Evolutionary conservation across 306 rosid genomes (phyloP), one percentile per base, ranked within the genome.

Genomic region (Ammopiptanthus mongolicus): DNA sequence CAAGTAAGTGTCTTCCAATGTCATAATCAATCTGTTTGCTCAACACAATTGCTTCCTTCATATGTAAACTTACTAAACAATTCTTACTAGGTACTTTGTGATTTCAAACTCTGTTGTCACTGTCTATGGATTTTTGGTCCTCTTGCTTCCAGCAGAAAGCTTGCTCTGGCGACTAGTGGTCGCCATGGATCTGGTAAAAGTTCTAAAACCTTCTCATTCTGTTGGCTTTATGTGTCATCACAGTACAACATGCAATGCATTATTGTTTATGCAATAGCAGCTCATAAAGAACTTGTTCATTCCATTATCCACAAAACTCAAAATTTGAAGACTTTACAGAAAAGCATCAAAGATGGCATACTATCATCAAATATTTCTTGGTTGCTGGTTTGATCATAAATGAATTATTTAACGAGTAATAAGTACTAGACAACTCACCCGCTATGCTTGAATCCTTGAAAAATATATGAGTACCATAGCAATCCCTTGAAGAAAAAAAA

Each of bases 121-220:
- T 21, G 90, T 65, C 15, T 93, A 93, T 55, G 95, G 98, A 50
- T 82, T 93, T 56, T 67, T 90, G 6, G 91, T 93, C 60, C 80
- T 93, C 60, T 82, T 93, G 73, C 93, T 93, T 80, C 98, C 98
- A 5, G 4, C 78, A 0, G 34, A 80, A 81, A 88, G 98, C 75
- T 65, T 83, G 86, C 90, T 93, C 17, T 93, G 98, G 98, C 82
- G 87, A 75, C 76, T 89, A 8, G 97, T 82, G 25, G 83, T 90
- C 2, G 89, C 87, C 39, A 39, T 87, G 75, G 96, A 93, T 78
- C 17, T 85, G 98, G 98, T 93, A 86, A 75, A 28, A 73, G 12
- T 55, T 37, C 84, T 37, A 2, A 50, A 76, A 50, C 18, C 44
- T 3, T 25, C 6, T 56, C 10, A 9, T 11, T 68, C 1, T 29